Conservation (phyloP, 202 grass and related monocot genomes). For the Setaria italica region DNA sequence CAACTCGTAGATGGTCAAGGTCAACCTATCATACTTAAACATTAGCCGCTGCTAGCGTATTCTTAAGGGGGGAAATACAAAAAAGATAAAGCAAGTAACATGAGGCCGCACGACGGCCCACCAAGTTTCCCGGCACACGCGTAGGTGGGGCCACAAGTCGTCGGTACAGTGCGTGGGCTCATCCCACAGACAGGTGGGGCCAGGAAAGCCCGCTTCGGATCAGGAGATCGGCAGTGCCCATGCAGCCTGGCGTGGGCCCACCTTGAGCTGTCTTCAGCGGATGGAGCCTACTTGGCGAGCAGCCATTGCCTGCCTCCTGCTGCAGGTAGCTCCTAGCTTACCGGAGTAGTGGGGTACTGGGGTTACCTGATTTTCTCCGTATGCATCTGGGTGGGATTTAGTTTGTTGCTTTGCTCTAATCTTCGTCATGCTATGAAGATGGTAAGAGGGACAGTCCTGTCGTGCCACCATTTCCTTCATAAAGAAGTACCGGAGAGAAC, state of each 20-base stretch:
- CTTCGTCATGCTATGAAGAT: neutral
- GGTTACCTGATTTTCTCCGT: neutral
- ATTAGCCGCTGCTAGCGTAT: neutral
- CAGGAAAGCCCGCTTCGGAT: neutral
- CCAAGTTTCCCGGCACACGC: neutral
- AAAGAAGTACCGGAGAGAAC: neutral
- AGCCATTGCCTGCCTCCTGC: neutral
- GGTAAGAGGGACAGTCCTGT: neutral
- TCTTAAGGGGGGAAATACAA: too few species aligned
- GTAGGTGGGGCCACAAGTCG: neutral
- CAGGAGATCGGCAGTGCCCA: neutral
- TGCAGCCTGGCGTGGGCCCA: conserved; percentile 45
- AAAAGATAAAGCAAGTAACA: neutral
- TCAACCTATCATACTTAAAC: too few species aligned
- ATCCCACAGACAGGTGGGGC: conserved; percentile 16
- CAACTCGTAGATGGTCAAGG: neutral
- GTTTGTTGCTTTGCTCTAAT: neutral
- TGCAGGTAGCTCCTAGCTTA: neutral
- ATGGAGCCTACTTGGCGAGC: conserved; percentile 4
- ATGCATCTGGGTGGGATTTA: too few species aligned
- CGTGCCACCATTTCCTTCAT: neutral
- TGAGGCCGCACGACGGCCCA: neutral
- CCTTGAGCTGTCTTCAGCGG: conserved; percentile 45
- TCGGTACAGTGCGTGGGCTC: neutral
- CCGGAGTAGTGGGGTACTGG: neutral